Evolutionary conservation across 257 asterid species (phyloP).

Genomic region (Leptodermis oblonga): DNA sequence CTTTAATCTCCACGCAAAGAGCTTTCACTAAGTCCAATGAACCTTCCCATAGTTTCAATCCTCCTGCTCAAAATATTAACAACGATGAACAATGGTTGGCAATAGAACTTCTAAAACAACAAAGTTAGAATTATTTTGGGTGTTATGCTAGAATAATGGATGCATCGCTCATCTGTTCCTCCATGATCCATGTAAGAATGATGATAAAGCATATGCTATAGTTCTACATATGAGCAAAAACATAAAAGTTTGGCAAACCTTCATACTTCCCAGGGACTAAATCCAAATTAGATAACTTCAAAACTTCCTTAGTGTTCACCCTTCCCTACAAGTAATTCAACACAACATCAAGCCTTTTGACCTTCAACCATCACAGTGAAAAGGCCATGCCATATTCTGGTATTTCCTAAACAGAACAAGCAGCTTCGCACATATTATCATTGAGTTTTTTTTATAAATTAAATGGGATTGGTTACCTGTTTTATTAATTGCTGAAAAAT

Average conservation of each 20-base stretch:
- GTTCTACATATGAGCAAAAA: not conserved
- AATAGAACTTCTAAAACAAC: not conserved
- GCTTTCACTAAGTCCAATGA: conserved; percentile 71
- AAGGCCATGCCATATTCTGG: too few relatives aligned
- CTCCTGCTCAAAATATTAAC: conserved; percentile 58
- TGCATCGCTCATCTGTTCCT: too few relatives aligned
- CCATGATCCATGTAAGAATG: too few relatives aligned
- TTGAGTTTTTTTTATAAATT: too few relatives aligned
- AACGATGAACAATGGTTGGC: not conserved
- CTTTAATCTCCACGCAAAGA: conserved; percentile 54
- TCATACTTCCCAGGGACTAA: conserved; percentile 95
- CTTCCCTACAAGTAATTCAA: conserved; percentile 68
- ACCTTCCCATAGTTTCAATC: conserved; percentile 95
- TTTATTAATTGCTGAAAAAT: too few relatives aligned
- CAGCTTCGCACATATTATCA: too few relatives aligned
- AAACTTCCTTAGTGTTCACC: conserved; percentile 86
- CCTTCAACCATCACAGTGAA: too few relatives aligned
- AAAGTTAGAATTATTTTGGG: too few relatives aligned
- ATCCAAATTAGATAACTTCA: conserved; percentile 74
- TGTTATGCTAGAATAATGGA: too few relatives aligned
- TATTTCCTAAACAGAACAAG: too few relatives aligned
- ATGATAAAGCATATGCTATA: not conserved
- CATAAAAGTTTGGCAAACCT: conserved; percentile 40
- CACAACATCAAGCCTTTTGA: not conserved
- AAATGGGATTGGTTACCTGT: too few relatives aligned